Evolutionary conservation across 2,329 filamentous ascomycete species (phyloP).

Genomic region (Aureobasidium sp.): DNA sequence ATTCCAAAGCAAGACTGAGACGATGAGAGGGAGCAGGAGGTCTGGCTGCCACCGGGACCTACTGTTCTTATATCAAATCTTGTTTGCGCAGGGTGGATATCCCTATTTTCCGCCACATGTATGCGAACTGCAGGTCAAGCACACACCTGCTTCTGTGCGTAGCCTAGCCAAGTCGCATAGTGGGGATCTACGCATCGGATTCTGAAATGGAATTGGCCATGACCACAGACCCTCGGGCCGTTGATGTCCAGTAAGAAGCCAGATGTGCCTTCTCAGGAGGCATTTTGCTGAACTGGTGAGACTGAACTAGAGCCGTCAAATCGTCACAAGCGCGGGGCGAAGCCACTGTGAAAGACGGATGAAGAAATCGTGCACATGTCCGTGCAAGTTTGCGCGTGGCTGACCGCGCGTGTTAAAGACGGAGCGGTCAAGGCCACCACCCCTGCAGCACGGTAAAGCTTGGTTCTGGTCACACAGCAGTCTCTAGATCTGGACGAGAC

Average conservation of each 20-base stretch:
- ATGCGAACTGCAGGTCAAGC: slow-evolving; percentile 7
- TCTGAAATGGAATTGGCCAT: slow-evolving; percentile 4
- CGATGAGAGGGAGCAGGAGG: background rate
- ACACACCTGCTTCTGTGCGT: background rate
- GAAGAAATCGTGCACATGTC: background rate
- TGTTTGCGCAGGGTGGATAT: background rate
- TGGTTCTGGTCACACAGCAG: slow-evolving; percentile 6
- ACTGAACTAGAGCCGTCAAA: slow-evolving; percentile 8
- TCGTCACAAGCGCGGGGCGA: slow-evolving; percentile 7
- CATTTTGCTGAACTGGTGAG: slow-evolving; percentile 10
- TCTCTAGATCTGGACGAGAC: background rate
- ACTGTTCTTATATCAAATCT: slow-evolving; percentile 1
- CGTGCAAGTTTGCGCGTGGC: slow-evolving; percentile 7
- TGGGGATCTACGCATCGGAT: background rate
- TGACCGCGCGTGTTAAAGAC: background rate
- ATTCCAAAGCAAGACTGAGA: slow-evolving; percentile 1
- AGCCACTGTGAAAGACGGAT: background rate
- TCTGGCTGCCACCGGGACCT: background rate
- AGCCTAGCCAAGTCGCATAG: slow-evolving; percentile 5
- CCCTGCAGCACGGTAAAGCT: slow-evolving; percentile 11
- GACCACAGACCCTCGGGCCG: background rate
- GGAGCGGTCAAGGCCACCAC: slow-evolving; percentile 8
- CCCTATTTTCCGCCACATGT: slow-evolving; percentile 6
- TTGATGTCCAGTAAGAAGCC: slow-evolving; percentile 5
- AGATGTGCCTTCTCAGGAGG: background rate